Evolutionary conservation across 192 early-diverging fungal genomes (phyloP), one percentile per base, ranked within the genome.

Genomic region (Umbelopsis ramanniana): DNA sequence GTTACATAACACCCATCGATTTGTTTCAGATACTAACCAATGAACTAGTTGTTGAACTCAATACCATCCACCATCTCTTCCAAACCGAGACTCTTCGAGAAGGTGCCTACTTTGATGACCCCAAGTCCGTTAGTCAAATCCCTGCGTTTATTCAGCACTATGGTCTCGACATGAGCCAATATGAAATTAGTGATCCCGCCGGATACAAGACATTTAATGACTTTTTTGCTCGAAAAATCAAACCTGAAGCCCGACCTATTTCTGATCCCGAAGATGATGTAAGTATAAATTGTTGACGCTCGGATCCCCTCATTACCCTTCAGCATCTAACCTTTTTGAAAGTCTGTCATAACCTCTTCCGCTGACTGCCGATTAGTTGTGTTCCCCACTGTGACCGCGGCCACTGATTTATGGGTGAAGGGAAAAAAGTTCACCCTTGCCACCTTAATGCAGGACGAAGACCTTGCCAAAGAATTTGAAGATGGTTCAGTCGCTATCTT

Each of bases 211-310:
- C 72, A 14, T 93, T 93, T 46, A 94, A 94, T 72, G 85, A 90
- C 66, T 94, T 94, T 72, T 94, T 93, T 68, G 89, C 85, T 69
- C 85, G 92, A 17, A 85, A 88, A n/a, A 80, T 94, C 26, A 84
- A 86, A 47, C 88, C 89, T 6, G 84, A 80, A 14, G 87, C 79
- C 6, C 78, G 92, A 15, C 83, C 82, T 1, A 76, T 84, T 46
- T 50, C 82, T 29, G 53, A 53, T 23, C 29, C 57, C n/a, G 67
- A 76, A 11, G 60, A 89, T 29, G 76, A 80, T 29, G 74, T 75
- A 66, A 47, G 68, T 67, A 14, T 21, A 22, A 40, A 19, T 45
- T 52, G 14, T n/a, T 2, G 5, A 29, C 23, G 1, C 2, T 33
- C n/a, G 46, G 37, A 33, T 17, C n/a, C n/a, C n/a, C n/a, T 29